phyloP scores from a whole-genome alignment of 2,329 filamentous ascomycete genomes.

The Colletotrichum siamense region DNA sequence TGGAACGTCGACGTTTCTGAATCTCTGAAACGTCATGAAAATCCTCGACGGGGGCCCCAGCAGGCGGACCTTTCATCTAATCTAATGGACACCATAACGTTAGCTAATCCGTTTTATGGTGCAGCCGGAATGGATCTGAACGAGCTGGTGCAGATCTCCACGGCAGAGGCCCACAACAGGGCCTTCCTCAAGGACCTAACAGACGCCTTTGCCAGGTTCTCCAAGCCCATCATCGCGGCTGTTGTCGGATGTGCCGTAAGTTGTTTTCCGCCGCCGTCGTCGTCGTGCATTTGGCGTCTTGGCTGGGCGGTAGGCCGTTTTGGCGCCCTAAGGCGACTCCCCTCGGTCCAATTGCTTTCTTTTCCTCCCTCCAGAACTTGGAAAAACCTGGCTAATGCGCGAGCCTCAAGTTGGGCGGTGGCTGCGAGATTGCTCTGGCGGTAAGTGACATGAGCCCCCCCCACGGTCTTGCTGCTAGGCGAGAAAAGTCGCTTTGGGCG shows the following conservation, averaged over 20 bases:
- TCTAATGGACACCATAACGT: neutral
- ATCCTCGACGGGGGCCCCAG: neutral
- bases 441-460: constrained; percentile 27
- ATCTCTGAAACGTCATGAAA: constrained; percentile 2
- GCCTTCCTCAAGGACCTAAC: constrained; percentile 44
- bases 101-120: constrained; percentile 12
- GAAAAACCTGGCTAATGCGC: neutral
- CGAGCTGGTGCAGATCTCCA: constrained; percentile 25
- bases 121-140: constrained; percentile 26
- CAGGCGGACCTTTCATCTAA: neutral
- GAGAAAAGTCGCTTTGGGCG: neutral
- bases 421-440: constrained; percentile 55
- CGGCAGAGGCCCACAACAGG: constrained; percentile 26
- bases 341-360: neutral
- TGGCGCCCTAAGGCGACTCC: neutral
- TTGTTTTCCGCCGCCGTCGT: neutral
- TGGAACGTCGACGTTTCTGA: constrained; percentile 2
- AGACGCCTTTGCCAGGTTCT: constrained; percentile 37
- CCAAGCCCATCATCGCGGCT: constrained; percentile 54
- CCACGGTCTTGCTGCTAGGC: neutral
- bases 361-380: neutral
- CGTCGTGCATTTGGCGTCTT: neutral
- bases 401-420: constrained; percentile 47
- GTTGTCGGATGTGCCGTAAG: constrained; percentile 57
- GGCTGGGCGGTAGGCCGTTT: neutral